These are phyloP conservation scores for Oryza brachyantha DNA, from an alignment of 176 grass and related monocot genomes.

Conservation along the genomic window DNA sequence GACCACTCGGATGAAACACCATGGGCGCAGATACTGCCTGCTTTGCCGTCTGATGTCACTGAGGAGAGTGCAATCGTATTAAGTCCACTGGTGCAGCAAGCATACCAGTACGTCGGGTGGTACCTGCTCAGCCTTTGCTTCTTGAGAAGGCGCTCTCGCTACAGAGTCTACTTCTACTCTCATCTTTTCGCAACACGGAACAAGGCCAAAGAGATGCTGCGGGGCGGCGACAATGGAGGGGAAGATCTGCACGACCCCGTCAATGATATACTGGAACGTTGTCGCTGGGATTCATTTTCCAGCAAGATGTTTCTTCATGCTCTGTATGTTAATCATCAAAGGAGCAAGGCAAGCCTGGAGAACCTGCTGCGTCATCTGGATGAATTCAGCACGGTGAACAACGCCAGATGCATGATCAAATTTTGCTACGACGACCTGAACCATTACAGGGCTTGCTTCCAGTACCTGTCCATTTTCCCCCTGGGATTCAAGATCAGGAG, in stretches of 20 bases:
- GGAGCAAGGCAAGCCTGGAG: neutral
- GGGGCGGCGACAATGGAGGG: neutral
- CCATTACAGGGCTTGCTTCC: neutral
- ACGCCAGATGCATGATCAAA: neutral
- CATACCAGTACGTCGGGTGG: neutral
- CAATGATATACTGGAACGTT: neutral
- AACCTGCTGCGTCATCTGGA: neutral
- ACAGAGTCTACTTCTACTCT: neutral
- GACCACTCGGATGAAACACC: neutral
- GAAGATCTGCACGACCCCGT: neutral
- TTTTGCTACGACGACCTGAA: neutral
- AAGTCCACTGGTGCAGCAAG: neutral
- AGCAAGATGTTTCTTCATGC: neutral
- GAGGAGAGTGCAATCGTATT: neutral
- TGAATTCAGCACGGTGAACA: neutral
- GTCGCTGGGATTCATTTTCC: neutral
- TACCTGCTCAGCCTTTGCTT: neutral
- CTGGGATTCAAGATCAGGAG: neutral
- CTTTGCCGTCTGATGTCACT: neutral
- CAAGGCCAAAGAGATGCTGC: neutral
- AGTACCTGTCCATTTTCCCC: conserved; percentile 1
- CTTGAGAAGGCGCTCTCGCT: neutral
- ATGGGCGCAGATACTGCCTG: neutral
- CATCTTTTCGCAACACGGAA: neutral
- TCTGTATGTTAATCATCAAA: neutral